Conservation (phyloP, 2,329 filamentous ascomycete genomes). For the Diaporthe batatas region DNA sequence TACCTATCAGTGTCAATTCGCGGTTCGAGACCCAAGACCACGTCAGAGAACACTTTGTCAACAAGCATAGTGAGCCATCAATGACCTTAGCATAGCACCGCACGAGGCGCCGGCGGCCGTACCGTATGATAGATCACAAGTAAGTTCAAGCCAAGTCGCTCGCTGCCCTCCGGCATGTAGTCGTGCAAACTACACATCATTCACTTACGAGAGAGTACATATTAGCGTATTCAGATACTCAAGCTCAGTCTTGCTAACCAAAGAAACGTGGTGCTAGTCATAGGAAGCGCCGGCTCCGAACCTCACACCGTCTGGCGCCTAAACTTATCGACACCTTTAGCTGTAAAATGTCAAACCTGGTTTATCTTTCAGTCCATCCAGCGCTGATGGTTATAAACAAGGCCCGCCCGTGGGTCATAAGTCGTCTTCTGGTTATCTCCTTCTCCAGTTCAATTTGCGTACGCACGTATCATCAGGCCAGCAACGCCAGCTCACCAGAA, state of each 20-base stretch:
- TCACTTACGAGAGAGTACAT: too few species aligned
- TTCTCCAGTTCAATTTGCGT: neutral
- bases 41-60: too few species aligned
- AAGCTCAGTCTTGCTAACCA: neutral
- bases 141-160: too few species aligned
- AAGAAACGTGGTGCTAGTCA: neutral
- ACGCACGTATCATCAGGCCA: neutral
- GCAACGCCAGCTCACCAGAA: neutral
- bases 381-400: neutral
- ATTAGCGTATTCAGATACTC: neutral
- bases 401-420: neutral
- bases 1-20: too few species aligned
- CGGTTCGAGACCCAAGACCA: too few species aligned
- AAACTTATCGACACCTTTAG: neutral
- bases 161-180: too few species aligned
- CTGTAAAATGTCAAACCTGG: neutral
- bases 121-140: too few species aligned
- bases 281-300: neutral
- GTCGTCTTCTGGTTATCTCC: neutral
- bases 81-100: too few species aligned
- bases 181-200: too few species aligned
- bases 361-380: rapidly evolving
- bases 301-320: neutral
- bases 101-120: too few species aligned
- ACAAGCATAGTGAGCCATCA: too few species aligned